phyloP scores from a whole-genome alignment of 2,329 filamentous ascomycete species.

The Paramyrothecium sp. region DNA sequence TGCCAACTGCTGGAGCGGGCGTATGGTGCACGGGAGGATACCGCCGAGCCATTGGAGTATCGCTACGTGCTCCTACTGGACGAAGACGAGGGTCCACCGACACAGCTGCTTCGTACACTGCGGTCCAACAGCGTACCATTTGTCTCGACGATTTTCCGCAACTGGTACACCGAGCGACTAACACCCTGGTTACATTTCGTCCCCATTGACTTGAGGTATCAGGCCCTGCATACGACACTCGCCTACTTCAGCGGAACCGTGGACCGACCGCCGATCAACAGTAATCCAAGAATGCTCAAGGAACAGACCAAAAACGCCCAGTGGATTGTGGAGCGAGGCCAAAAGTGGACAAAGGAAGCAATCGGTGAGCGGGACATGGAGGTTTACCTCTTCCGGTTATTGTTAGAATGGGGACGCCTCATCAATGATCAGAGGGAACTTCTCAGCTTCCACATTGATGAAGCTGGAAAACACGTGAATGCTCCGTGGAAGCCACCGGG shows the following conservation, averaged over 20 bases:
- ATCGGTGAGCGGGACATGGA: slow-evolving; percentile 74
- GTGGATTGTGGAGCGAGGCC: slow-evolving; percentile 66
- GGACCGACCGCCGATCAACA: slow-evolving; percentile 37
- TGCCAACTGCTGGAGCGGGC: slow-evolving; percentile 25
- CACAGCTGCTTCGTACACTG: slow-evolving; percentile 59
- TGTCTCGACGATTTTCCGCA: slow-evolving; percentile 68
- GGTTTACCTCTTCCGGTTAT: slow-evolving; percentile 73
- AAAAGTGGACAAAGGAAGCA: slow-evolving; percentile 62
- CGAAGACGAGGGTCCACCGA: slow-evolving; percentile 64
- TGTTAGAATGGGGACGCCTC: slow-evolving; percentile 75
- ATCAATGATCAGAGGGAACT: slow-evolving; percentile 59
- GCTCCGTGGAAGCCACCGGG: slow-evolving; percentile 23
- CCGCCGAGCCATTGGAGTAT: slow-evolving; percentile 56
- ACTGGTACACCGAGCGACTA: slow-evolving; percentile 77
- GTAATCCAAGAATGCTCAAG: slow-evolving; percentile 44
- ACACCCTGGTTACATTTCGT: slow-evolving; percentile 80
- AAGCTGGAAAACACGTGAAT: slow-evolving; percentile 24
- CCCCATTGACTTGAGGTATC: slow-evolving; percentile 70
- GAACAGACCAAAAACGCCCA: slow-evolving; percentile 50
- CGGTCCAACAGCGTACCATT: slow-evolving; percentile 68
- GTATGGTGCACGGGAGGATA: slow-evolving; percentile 36
- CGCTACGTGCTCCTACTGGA: slow-evolving; percentile 74
- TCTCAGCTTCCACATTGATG: slow-evolving; percentile 32
- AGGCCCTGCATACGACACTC: slow-evolving; percentile 71
- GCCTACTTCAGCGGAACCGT: slow-evolving; percentile 69